Base-by-base conservation (phyloP, 1,284 basidiomycete species). In the Moesziomyces parantarcticus region DNA sequence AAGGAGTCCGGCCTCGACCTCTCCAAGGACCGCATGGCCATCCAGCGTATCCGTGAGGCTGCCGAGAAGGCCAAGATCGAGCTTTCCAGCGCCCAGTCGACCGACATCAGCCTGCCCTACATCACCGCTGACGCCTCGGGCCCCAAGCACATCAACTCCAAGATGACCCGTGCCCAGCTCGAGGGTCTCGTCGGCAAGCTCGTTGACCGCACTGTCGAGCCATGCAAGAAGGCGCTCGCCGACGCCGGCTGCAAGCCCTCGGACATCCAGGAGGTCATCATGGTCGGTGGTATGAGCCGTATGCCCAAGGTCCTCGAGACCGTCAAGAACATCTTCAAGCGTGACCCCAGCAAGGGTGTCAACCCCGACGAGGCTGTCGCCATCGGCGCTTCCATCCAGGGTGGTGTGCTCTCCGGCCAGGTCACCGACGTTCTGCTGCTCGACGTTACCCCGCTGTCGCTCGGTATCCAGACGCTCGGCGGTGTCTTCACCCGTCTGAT, bases 31-130 rank as follows among this genome's bases (percentile, higher is more conserved):
- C 89, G 91, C 58, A 97, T 97, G 91, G 94, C 96, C n/a, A 93
- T 99, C 79, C 96, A 98, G 86, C 94, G 96, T 87, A 93, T 99
- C 78, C 93, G 96, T 84, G 96, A 98, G 86, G 96, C 96, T 26
- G 94, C 95, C 26, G 96, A 98, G 88, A 97, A 98, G 88, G 96
- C 96, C 76, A 99, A 99, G 90, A 97, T 97, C 64, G 96, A 98
- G 85, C 88, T 98, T 22, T 97, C 94, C 41, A 94, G 92, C 25
- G 92, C 94, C 7, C 87, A 91, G 0, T 92, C 95, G 85, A 99
- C 95, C 54, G 96, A 98, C 85, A 90, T 80, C 43, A 97, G 87
- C 96, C 85, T 98, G 77, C 96, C 95, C 3, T 98, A 97, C 89
- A 97, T 99, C 86, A 95, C 94, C 59, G 94, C 94, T 26, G 93